Base-by-base conservation (phyloP, 1,139 yeast species). In the Yamadazyma sp. region DNA sequence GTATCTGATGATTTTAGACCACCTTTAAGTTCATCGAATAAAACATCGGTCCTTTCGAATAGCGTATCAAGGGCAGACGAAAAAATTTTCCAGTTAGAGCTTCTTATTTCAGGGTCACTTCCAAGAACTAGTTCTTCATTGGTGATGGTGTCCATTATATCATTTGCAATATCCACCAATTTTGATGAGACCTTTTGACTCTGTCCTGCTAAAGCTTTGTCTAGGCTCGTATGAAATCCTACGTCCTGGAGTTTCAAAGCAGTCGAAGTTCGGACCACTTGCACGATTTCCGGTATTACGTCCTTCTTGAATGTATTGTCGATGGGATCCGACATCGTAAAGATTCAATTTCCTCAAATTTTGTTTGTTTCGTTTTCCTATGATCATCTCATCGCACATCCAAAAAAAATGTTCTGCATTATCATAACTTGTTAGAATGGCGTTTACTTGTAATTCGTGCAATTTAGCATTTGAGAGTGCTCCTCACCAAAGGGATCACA, bases 241-340 rank as follows among this genome's bases (percentile, higher is more conserved):
- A 89, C 76, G 64, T 92, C 98, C 47, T 86, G 88, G 0, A 88
- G 79, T 2, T 89, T 85, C 32, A 92, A 63, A 2, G 86, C 78
- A 5, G 84, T 68, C 0, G 96, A 78, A 2, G 86, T 76, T 45
- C 96, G 71, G 26, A 88, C 80, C 1, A 84, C 70, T 18, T 70
- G 70, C 35, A 78, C 70, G 3, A 78, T 70, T 41, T 64, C 61
- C 2, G 83, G 71, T 16, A 70, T 47, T 4, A 62, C 53, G 14
- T 46, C 59, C 7, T 56, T 51, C 28, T 37, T 31, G 25, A 43
- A 28, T 10, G 22, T 7, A 11, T 36, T 23, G 13, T 31, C 28
- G 6, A 31, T 20, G 10, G 36, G 29, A n/a, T 34, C 32, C 12
- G 14, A n/a, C 33, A 31, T 31, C 17, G n/a, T n/a, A n/a, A n/a